Base-by-base conservation (phyloP, 768 basidiomycete genomes). In the Lepiota venenata region DNA sequence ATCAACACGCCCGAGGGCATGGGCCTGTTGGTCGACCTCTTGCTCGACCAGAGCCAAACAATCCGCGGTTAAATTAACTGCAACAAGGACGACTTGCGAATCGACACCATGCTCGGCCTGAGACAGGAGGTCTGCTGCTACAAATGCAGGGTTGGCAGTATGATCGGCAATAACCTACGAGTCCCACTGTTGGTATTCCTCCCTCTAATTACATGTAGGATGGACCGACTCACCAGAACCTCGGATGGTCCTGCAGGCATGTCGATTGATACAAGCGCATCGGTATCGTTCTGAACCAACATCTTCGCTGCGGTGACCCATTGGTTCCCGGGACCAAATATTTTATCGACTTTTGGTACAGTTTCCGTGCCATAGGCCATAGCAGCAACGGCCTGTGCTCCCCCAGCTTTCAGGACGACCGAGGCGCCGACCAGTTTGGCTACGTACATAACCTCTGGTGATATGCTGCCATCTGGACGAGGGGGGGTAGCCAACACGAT, bases 271-370 rank as follows among this genome's bases (percentile, higher is more conserved):
- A 98, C 94, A 58, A 95, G 70, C 8, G 97, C 96, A 63, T 95
- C 91, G 11, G 95, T 95, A 66, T 99, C 97, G 69, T 98, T 99
- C 67, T 98, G 95, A 21, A 99, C 96, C 50, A 96, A 72, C 97
- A 99, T 98, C 75, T 99, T 99, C 48, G 96, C 97, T 1, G 97
- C 97, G 1, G 96, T 99, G 20, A 99, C 97, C 93, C 95, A 99
- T 69, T 98, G 97, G 67, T 99, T 99, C 21, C 97, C 97, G 5
- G 97, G 97, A 8, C 97, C 97, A 65, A 98, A 96, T 62, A 99
- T 94, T 75, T 99, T 99, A 78, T 99, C 97, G 21, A 98, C 96
- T 71, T 99, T 98, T 14, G 94, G 93, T 5, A 95, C 93, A 3
- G 88, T 88, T 67, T 91, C 78, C 5, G 97, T 99, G 16, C 97